Percentiles rank a stretch among this genome's conserved stretches.
These are phyloP conservation scores for Hirschioporus abietinus DNA, from an alignment of 768 basidiomycete genomes.

Conservation along the genomic window DNA sequence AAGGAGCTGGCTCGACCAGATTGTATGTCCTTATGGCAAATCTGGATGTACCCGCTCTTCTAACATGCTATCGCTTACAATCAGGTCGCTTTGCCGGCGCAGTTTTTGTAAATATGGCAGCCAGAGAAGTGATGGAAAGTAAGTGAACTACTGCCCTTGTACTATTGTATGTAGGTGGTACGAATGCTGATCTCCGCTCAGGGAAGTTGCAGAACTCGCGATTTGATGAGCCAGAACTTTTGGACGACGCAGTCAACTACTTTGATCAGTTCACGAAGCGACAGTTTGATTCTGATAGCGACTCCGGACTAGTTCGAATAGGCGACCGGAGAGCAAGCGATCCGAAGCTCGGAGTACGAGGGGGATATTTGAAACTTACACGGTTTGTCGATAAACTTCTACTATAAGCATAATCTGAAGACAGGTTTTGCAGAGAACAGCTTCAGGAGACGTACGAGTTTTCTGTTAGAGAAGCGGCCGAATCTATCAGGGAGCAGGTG, in stretches of 20 bases:
- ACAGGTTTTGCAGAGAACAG: slow-evolving; percentile 22
- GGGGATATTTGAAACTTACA: slow-evolving; percentile 33
- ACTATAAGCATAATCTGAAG: not conserved
- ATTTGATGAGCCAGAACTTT: slow-evolving; percentile 26
- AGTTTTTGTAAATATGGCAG: slow-evolving; percentile 32
- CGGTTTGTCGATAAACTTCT: slow-evolving; percentile 22
- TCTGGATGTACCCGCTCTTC: not conserved
- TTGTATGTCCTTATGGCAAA: not conserved
- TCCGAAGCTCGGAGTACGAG: slow-evolving; percentile 30
- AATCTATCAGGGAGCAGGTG: slow-evolving; percentile 30
- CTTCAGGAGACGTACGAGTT: slow-evolving; percentile 40
- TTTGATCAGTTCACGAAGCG: slow-evolving; percentile 38
- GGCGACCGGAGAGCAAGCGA: slow-evolving; percentile 38
- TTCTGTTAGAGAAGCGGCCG: slow-evolving; percentile 32
- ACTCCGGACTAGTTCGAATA: slow-evolving; percentile 32
- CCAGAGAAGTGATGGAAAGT: slow-evolving; percentile 29
- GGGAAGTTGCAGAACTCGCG: slow-evolving; percentile 27
- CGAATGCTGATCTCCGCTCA: slow-evolving; percentile 8
- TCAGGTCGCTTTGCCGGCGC: slow-evolving; percentile 38
- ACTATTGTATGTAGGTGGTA: not conserved
- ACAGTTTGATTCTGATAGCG: slow-evolving; percentile 29
- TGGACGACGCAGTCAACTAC: slow-evolving; percentile 30
- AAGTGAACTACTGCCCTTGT: not conserved
- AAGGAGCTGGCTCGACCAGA: slow-evolving; percentile 2
- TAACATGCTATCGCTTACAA: not conserved